Conservation (phyloP, 225 moss, liverwort and hornwort genomes). For the Antitrichia curtipendula region DNA sequence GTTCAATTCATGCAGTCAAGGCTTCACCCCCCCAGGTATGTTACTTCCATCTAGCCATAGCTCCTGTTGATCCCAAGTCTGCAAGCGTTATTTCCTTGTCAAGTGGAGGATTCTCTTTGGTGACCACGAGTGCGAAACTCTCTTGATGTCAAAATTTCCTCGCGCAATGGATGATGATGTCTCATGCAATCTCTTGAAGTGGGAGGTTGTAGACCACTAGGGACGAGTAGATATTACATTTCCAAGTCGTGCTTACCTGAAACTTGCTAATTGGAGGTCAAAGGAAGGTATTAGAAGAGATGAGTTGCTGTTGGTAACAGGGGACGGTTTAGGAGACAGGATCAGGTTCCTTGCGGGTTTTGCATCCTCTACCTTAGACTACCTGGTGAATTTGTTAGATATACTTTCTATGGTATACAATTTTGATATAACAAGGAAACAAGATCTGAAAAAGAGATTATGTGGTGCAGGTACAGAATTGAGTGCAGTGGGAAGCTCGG, state of each 20-base stretch:
- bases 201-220: neutral
- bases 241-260: neutral
- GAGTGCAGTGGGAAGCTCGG: slow-evolving; percentile 30
- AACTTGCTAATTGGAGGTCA: neutral
- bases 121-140: neutral
- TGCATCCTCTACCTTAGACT: neutral
- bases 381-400: neutral
- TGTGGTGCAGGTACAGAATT: slow-evolving; percentile 13
- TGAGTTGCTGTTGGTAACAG: neutral
- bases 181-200: neutral
- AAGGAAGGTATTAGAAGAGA: too few species aligned
- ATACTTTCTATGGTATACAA: neutral
- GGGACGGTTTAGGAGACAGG: neutral
- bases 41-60: neutral
- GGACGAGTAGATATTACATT: neutral
- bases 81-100: neutral
- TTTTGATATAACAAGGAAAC: neutral
- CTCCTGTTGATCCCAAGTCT: neutral
- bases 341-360: neutral
- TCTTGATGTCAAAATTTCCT: neutral
- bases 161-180: neutral
- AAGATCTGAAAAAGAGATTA: neutral
- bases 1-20: slow-evolving; percentile 9
- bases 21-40: slow-evolving; percentile 19
- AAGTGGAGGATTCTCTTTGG: neutral